Evolutionary conservation across 495 filamentous ascomycete genomes (phyloP).

Genomic region (Evansstolkia leycettana): DNA sequence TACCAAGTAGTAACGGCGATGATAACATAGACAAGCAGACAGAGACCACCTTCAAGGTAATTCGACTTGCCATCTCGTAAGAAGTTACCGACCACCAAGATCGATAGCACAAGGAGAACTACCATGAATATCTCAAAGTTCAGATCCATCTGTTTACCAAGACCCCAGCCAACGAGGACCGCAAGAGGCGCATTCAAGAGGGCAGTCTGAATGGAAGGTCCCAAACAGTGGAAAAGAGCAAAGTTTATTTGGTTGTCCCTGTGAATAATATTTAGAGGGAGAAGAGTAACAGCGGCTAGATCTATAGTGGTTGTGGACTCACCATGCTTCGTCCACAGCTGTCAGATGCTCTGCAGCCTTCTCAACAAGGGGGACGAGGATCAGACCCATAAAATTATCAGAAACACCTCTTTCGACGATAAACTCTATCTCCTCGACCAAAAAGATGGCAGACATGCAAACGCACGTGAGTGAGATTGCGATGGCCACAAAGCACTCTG

Average conservation of each 20-base stretch:
- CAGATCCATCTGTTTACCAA: conserved; percentile 57
- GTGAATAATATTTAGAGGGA: neutral
- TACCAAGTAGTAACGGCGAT: conserved; percentile 43
- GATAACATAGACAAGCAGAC: conserved; percentile 47
- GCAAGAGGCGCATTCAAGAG: conserved; percentile 79
- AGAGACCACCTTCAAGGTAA: conserved; percentile 68
- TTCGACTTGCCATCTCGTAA: conserved; percentile 69
- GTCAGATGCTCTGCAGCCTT: conserved; percentile 87
- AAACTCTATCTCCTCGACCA: conserved; percentile 68
- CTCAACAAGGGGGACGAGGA: conserved; percentile 67
- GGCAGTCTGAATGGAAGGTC: conserved; percentile 80
- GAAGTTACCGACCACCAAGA: conserved; percentile 77
- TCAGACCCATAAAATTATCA: conserved; percentile 72
- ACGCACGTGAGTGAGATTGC: conserved; percentile 59
- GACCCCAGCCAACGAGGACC: conserved; percentile 77
- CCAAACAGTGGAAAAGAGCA: conserved; percentile 80
- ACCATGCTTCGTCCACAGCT: conserved; percentile 84
- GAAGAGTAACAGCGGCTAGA: conserved; percentile 61
- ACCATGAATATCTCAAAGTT: conserved; percentile 86
- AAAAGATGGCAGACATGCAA: conserved; percentile 64
- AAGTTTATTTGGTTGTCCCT: conserved; percentile 57
- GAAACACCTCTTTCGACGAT: conserved; percentile 59
- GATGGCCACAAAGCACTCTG: conserved; percentile 61
- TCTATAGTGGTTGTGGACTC: conserved; percentile 13
- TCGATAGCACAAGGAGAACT: conserved; percentile 73